These are phyloP conservation scores for Papiliotrema flavescens DNA, from an alignment of 1,284 basidiomycete species.

Conservation along the genomic window DNA sequence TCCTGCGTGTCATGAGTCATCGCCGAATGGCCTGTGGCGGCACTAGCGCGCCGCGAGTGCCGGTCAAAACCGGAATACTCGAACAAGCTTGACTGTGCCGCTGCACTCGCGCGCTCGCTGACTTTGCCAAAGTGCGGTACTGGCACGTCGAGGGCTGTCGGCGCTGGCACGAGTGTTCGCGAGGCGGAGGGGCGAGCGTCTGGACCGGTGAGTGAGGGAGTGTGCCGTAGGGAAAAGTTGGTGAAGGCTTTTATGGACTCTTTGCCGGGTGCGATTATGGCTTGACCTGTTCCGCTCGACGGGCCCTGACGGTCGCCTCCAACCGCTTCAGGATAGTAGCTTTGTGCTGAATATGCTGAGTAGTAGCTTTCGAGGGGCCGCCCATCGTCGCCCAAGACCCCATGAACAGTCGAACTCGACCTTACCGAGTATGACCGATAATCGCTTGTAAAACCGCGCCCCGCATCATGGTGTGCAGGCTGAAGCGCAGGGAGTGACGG, in stretches of 20 bases:
- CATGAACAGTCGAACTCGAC: too few species aligned
- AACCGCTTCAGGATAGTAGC: background rate
- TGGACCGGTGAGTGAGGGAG: too few species aligned
- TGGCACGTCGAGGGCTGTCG: background rate
- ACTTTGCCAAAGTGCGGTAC: background rate
- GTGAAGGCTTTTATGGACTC: background rate
- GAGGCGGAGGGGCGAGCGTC: too few species aligned
- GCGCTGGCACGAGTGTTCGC: background rate
- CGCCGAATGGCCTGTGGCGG: background rate
- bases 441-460: too few species aligned
- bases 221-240: background rate
- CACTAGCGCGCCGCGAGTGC: background rate
- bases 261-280: background rate
- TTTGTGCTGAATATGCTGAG: background rate
- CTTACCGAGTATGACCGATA: too few species aligned
- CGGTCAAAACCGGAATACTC: background rate
- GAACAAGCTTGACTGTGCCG: background rate
- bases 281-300: background rate
- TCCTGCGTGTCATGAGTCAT: background rate
- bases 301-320: background rate
- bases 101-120: background rate
- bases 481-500: too few species aligned
- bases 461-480: too few species aligned
- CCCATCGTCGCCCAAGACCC: too few species aligned
- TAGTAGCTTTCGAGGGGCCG: slow-evolving; percentile 1